Percentiles rank a stretch among this genome's conserved stretches.
Evolutionary conservation across 2,329 filamentous ascomycete species (phyloP).

Genomic region (Metarhizium brunneum): DNA sequence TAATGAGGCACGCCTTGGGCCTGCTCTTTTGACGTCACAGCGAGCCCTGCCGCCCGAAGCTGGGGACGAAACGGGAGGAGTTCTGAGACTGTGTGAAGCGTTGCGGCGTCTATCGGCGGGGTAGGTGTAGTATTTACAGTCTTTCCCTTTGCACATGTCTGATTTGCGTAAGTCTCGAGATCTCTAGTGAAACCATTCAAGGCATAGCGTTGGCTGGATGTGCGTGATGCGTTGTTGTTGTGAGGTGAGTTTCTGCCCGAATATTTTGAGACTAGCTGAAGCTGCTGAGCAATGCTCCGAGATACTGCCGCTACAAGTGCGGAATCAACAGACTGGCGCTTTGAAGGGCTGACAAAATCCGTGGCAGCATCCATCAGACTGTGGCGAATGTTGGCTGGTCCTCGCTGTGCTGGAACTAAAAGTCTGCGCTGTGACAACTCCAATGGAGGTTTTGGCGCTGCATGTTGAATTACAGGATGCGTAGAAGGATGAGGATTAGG

Average conservation of each 20-base stretch:
- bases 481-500: not conserved
- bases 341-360: conserved; percentile 13
- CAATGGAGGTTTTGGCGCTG: conserved; percentile 6
- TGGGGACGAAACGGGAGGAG: conserved; percentile 44
- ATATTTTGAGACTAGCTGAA: conserved; percentile 27
- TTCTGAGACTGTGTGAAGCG: conserved; percentile 40
- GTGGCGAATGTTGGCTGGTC: conserved; percentile 1
- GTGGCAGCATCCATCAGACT: conserved; percentile 9
- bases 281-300: conserved; percentile 35
- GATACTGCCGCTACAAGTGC: conserved; percentile 34
- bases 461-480: not conserved
- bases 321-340: conserved; percentile 25
- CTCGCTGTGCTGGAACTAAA: conserved; percentile 1
- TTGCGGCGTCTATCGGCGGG: conserved; percentile 29
- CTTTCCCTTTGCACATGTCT: conserved; percentile 27
- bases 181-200: conserved; percentile 27
- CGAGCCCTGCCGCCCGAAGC: conserved; percentile 44
- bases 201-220: conserved; percentile 32
- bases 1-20: conserved; percentile 20
- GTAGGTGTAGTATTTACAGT: conserved; percentile 30
- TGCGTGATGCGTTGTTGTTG: conserved; percentile 24
- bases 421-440: conserved; percentile 1
- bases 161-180: conserved; percentile 21
- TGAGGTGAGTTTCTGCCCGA: not conserved
- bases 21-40: conserved; percentile 43